These are phyloP conservation scores for Suhomyces sp. DNA, from an alignment of 805 yeast species.

Conservation along the genomic window DNA sequence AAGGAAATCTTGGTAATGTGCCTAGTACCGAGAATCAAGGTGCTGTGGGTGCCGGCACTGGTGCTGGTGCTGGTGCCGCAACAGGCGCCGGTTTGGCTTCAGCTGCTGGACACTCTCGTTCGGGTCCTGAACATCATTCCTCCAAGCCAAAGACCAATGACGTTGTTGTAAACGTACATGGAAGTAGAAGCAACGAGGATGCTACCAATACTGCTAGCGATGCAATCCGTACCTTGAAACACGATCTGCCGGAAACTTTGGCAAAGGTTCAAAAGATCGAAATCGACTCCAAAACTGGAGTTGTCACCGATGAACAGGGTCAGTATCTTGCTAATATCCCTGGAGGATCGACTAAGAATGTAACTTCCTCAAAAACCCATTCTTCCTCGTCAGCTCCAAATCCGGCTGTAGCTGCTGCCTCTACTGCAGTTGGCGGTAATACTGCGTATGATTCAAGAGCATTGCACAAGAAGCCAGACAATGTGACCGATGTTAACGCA, in stretches of 20 bases:
- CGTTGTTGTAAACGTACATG: conserved; percentile 31
- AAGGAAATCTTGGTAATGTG: conserved; percentile 5
- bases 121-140: not conserved
- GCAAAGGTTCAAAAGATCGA: conserved; percentile 20
- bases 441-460: not conserved
- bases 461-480: not conserved
- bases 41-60: not conserved
- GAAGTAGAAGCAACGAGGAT: conserved; percentile 20
- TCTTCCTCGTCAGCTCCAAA: not conserved
- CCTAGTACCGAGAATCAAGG: not conserved
- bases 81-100: not conserved
- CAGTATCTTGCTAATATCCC: not conserved
- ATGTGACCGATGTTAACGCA: not conserved
- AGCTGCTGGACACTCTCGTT: not conserved
- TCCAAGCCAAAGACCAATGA: conserved; percentile 8
- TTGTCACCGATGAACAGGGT: conserved; percentile 12
- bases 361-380: not conserved
- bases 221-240: conserved; percentile 23
- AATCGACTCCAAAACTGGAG: conserved; percentile 30
- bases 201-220: conserved; percentile 27
- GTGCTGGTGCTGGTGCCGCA: not conserved
- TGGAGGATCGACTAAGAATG: not conserved
- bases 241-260: conserved; percentile 19
- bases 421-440: not conserved
- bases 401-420: not conserved